A percentile compares a stretch with the other conserved stretches of the same genome.
Evolutionary conservation across 257 asterid species (phyloP).

Genomic region (Forsythia suspensa): DNA sequence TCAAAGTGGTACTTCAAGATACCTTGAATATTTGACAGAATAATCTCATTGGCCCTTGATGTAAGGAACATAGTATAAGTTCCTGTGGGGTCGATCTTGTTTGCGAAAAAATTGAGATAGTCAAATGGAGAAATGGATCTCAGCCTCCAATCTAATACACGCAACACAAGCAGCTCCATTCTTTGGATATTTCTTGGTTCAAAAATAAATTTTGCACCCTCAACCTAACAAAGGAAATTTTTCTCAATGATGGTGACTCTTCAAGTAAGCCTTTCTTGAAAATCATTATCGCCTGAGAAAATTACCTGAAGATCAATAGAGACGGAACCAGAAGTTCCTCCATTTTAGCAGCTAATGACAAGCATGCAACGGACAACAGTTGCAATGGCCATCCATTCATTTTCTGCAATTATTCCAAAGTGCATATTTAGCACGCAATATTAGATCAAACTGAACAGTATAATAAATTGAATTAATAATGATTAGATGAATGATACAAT

Average conservation of each 20-base stretch:
- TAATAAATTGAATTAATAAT: neutral
- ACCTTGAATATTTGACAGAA: conserved; percentile 79
- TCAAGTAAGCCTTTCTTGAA: neutral
- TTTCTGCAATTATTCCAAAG: conserved; percentile 41
- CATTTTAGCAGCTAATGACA: conserved; percentile 97
- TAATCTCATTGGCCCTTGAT: conserved; percentile 65
- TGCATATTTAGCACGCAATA: too few relatives aligned
- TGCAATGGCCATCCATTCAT: conserved; percentile 90
- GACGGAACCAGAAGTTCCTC: conserved; percentile 96
- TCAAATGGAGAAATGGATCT: conserved; percentile 75
- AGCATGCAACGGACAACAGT: conserved; percentile 82
- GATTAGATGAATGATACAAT: neutral
- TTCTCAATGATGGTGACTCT: neutral
- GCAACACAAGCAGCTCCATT: conserved; percentile 88
- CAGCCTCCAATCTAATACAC: conserved; percentile 86
- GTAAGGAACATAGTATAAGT: conserved; percentile 56
- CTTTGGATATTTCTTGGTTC: conserved; percentile 74
- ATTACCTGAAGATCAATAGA: conserved; percentile 87
- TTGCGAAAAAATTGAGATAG: conserved; percentile 65
- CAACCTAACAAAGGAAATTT: conserved; percentile 50
- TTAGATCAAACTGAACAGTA: neutral
- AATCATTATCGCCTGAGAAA: neutral
- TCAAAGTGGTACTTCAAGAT: neutral
- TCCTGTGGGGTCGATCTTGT: conserved; percentile 68
- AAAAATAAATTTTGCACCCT: conserved; percentile 64